Conservation (phyloP, 148 eudicot genomes). For the Vaccinium vitisidaea region DNA sequence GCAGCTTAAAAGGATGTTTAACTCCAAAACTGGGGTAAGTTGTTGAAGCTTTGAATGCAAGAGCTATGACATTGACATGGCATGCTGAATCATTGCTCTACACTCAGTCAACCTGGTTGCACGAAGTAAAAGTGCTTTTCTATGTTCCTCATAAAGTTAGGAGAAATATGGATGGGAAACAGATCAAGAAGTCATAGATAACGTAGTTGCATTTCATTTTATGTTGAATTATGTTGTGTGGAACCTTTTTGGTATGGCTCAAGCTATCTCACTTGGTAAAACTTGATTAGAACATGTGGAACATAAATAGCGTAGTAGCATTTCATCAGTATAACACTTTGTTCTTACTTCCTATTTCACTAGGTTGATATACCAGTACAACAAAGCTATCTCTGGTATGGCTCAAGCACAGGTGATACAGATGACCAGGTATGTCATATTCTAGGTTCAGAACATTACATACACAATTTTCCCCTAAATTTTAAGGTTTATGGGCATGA, state of each 20-base stretch:
- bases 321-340: neutral
- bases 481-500: neutral
- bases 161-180: neutral
- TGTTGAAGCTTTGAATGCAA: slow-evolving; percentile 6
- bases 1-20: slow-evolving; percentile 55
- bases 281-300: neutral
- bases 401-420: slow-evolving; percentile 34
- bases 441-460: neutral
- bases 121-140: neutral
- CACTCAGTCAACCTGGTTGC: neutral
- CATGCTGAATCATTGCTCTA: neutral
- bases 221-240: neutral
- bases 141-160: neutral
- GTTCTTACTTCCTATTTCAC: slow-evolving; percentile 14
- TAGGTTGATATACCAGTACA: slow-evolving; percentile 68
- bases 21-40: slow-evolving; percentile 60
- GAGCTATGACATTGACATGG: neutral
- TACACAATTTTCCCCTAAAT: neutral
- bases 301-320: neutral
- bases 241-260: neutral
- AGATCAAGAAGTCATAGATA: neutral
- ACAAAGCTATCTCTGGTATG: slow-evolving; percentile 65
- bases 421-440: slow-evolving; percentile 46
- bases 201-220: neutral
- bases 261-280: neutral